phyloP scores from a whole-genome alignment of 371 early-diverging fungal genomes.

The Dinochytrium kinnereticum region DNA sequence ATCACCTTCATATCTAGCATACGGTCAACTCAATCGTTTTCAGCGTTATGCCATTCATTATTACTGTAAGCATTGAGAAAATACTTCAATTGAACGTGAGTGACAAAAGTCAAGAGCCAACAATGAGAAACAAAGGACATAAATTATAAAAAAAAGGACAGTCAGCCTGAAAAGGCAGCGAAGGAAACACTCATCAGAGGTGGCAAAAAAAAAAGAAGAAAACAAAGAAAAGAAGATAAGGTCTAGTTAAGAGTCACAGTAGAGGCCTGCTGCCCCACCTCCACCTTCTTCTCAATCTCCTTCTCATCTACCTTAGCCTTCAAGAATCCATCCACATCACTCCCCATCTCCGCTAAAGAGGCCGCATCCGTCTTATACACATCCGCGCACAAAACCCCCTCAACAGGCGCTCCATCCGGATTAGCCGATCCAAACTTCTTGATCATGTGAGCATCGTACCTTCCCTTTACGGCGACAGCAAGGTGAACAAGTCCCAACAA shows the following conservation, averaged over 20 bases:
- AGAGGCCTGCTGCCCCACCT: not conserved
- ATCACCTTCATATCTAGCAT: too few species aligned
- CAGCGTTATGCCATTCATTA: too few species aligned
- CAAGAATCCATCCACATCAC: not conserved
- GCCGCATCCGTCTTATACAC: not conserved
- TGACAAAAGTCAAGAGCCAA: too few species aligned
- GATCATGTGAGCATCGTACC: conserved; percentile 17
- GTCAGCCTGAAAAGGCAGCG: too few species aligned
- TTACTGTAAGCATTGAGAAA: too few species aligned
- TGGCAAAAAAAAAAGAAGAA: too few species aligned
- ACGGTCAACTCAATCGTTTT: too few species aligned
- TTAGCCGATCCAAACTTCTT: not conserved
- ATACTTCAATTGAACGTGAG: too few species aligned
- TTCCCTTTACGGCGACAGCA: not conserved
- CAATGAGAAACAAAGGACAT: too few species aligned
- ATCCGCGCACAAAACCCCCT: too few species aligned
- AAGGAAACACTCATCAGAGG: too few species aligned
- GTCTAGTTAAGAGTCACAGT: not conserved
- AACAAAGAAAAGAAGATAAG: not conserved
- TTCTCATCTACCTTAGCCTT: not conserved
- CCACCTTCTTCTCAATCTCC: not conserved
- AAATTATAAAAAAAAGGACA: too few species aligned
- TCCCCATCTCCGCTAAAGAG: not conserved
- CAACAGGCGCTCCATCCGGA: conserved; percentile 9
- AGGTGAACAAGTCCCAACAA: conserved; percentile 55